Conservation (phyloP, 2,329 filamentous ascomycete genomes). For the Westerdykella aurantiaca region DNA sequence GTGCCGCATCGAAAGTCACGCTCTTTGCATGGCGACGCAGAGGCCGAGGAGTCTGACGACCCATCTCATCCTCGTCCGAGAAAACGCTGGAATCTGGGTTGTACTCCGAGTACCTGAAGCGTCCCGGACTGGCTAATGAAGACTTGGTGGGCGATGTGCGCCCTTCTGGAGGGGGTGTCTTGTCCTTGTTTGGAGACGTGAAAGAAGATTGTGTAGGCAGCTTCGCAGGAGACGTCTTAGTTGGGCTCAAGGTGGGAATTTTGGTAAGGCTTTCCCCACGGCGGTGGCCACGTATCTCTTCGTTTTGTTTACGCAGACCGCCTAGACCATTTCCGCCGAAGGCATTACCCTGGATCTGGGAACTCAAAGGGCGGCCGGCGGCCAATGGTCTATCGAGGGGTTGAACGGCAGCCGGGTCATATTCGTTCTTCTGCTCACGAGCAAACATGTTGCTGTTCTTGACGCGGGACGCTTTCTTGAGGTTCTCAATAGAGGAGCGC, state of each 20-base stretch:
- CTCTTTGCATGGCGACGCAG: constrained; percentile 88
- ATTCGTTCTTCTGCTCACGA: constrained; percentile 85
- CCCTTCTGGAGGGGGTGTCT: constrained; percentile 20
- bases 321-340: constrained; percentile 56
- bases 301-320: constrained; percentile 35
- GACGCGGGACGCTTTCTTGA: constrained; percentile 90
- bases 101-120: constrained; percentile 46
- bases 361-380: constrained; percentile 52
- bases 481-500: constrained; percentile 87
- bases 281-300: constrained; percentile 31
- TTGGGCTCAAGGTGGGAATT: constrained; percentile 54
- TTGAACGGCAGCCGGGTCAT: constrained; percentile 73
- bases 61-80: constrained; percentile 49
- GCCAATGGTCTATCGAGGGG: constrained; percentile 77
- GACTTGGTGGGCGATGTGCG: constrained; percentile 82
- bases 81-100: constrained; percentile 33
- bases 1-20: constrained; percentile 91
- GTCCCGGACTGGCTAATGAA: constrained; percentile 64
- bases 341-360: constrained; percentile 63
- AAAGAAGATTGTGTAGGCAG: constrained; percentile 52
- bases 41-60: constrained; percentile 56
- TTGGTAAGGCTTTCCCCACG: constrained; percentile 55
- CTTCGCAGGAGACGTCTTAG: constrained; percentile 49
- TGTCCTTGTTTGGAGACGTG: constrained; percentile 21
- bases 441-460: constrained; percentile 98